Evolutionary conservation across 345 rosid genomes (phyloP), one percentile per base, ranked within the genome.

Genomic region (Turnera subulata): DNA sequence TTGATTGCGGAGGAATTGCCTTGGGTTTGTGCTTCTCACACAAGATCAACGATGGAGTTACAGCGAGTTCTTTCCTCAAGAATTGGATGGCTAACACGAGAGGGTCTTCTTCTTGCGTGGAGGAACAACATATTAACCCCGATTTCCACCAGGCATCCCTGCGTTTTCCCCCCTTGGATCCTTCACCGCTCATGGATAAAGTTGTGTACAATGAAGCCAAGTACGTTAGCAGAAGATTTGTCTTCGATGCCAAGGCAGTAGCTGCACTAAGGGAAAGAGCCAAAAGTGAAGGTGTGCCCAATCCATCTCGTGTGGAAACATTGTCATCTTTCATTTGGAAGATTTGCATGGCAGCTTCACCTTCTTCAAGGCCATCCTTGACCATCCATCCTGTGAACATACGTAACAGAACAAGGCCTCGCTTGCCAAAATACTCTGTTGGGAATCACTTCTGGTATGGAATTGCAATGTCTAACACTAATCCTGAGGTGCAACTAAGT

Each of bases 1-100:
- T 61, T 17, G 23, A 39, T 13, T 61, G 56, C 29, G 65, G 65
- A 0, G 65, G 65, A 17, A 61, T 61, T 11, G 65, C 65, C 2
- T 5, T 61, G 21, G 65, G 65, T 23, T 5, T 50, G 48, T 23
- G 49, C 40, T 61, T 50, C n/a, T 33, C 40, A 6, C 65, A 61
- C 38, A 50, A 50, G 48, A 25, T 25, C 26, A 23, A 2, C 5
- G 65, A 61, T 22, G 65, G 49, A 18, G 9, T 19, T 6, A 61
- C 39, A 3, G 40, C 37, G 0, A 38, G 55, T 40, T 20, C 46
- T 0, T 50, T 61, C 14, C 43, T 61, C 37, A 50, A 21, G 6
- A 39, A 16, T 7, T 61, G 56, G 65, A n/a, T n/a, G n/a, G n/a
- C n/a, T n/a, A n/a, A n/a, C n/a, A n/a, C n/a, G n/a, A n/a, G n/a